Evolutionary conservation across 2,329 filamentous ascomycete genomes (phyloP).

Genomic region (Dryadomyces sulphureus): DNA sequence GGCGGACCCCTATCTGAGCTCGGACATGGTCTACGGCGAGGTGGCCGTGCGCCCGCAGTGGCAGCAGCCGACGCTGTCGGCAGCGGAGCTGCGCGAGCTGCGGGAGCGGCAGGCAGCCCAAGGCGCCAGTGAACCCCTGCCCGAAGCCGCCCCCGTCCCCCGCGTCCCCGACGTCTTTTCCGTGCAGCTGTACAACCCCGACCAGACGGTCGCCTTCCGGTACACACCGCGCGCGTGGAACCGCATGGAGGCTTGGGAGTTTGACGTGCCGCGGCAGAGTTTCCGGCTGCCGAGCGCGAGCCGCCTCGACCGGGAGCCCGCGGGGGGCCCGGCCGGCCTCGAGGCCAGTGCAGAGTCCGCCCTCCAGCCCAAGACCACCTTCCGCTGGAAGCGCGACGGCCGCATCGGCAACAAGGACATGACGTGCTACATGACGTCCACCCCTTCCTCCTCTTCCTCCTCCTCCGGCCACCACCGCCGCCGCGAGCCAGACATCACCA

Average conservation of each 20-base stretch:
- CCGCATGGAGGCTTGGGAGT: constrained; percentile 70
- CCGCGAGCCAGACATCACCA: constrained; percentile 84
- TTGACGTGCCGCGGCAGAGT: constrained; percentile 75
- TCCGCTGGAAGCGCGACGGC: constrained; percentile 82
- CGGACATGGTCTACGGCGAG: constrained; percentile 72
- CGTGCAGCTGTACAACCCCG: constrained; percentile 89
- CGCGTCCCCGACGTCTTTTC: constrained; percentile 63
- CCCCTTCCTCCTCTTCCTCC: constrained; percentile 38
- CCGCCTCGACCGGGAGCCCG: constrained; percentile 58
- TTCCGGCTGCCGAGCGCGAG: constrained; percentile 72
- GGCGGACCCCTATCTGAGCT: constrained; percentile 62
- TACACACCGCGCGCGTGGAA: constrained; percentile 67
- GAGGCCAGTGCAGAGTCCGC: constrained; percentile 34
- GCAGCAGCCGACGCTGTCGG: constrained; percentile 67
- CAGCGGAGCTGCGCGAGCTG: constrained; percentile 60
- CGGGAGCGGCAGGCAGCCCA: constrained; percentile 7
- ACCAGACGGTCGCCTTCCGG: constrained; percentile 61
- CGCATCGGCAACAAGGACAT: constrained; percentile 67
- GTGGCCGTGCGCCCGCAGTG: constrained; percentile 74
- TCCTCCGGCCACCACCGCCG: constrained; percentile 23
- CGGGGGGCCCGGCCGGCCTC: constrained; percentile 28
- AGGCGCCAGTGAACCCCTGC: no score
- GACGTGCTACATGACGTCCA: constrained; percentile 68
- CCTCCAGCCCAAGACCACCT: constrained; percentile 59
- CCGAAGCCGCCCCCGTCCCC: constrained; percentile 51